Evolutionary conservation across 768 basidiomycete genomes (phyloP).

Genomic region (Podaxis sp.): DNA sequence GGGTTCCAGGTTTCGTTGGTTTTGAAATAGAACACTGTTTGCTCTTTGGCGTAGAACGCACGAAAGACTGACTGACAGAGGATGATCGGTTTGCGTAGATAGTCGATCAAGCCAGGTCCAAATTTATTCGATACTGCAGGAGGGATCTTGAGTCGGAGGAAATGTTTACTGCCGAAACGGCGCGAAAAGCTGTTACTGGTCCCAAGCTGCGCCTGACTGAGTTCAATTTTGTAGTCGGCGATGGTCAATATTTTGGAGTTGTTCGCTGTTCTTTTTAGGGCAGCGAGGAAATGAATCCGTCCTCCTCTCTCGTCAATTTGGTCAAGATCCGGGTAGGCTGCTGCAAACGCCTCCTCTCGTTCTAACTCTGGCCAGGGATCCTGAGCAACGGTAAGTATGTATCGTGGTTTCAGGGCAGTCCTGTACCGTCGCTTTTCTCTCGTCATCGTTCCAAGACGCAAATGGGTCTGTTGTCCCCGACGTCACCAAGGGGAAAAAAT

Average conservation of each 20-base stretch:
- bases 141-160: conserved; percentile 51
- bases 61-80: conserved; percentile 56
- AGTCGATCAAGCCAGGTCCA: conserved; percentile 34
- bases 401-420: background rate
- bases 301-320: conserved; percentile 38
- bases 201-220: conserved; percentile 51
- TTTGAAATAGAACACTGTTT: conserved; percentile 51
- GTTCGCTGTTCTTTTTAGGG: conserved; percentile 25
- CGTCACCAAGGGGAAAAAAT: background rate
- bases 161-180: conserved; percentile 60
- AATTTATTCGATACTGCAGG: conserved; percentile 30
- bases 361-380: conserved; percentile 66
- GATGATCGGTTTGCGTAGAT: conserved; percentile 50
- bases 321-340: conserved; percentile 30
- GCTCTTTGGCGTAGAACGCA: conserved; percentile 62
- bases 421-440: conserved; percentile 26
- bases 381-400: conserved; percentile 29
- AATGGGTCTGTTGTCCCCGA: background rate
- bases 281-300: conserved; percentile 53
- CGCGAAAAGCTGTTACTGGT: conserved; percentile 58
- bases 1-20: conserved; percentile 46
- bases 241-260: conserved; percentile 16
- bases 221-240: conserved; percentile 35
- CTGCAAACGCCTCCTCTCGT: conserved; percentile 47
- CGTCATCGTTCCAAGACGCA: conserved; percentile 18